Conservation (phyloP, 371 early-diverging fungal species). For the Apophysomyces elegans region DNA sequence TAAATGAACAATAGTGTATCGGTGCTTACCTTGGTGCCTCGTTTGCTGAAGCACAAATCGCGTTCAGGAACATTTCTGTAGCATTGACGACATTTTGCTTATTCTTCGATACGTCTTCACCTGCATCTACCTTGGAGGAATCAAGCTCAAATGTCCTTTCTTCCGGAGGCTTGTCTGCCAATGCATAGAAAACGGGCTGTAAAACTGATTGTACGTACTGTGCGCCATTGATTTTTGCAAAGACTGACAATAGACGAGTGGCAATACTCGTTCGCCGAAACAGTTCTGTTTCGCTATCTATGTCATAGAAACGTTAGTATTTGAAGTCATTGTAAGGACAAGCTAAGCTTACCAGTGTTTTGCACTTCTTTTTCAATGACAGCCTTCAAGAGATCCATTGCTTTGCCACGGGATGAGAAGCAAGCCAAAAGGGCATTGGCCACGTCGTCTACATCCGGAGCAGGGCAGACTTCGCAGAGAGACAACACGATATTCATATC, state of each 20-base stretch:
- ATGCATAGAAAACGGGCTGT: conserved; percentile 67
- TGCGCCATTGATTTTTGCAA: conserved; percentile 75
- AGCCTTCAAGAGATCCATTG: conserved; percentile 71
- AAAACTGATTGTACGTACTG: conserved; percentile 81
- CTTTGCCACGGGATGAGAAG: conserved; percentile 74
- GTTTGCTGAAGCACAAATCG: conserved; percentile 71
- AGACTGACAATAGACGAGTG: conserved; percentile 82
- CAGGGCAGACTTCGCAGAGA: conserved; percentile 81
- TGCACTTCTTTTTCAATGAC: conserved; percentile 81
- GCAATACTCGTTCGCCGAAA: conserved; percentile 92
- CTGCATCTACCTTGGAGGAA: conserved; percentile 69
- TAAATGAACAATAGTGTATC: not conserved
- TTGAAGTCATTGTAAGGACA: not conserved
- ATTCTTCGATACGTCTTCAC: conserved; percentile 68
- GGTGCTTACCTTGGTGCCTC: conserved; percentile 60
- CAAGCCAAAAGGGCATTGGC: conserved; percentile 72
- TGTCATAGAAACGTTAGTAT: too few species aligned
- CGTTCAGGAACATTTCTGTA: conserved; percentile 76
- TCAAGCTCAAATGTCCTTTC: conserved; percentile 75
- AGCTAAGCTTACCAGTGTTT: conserved; percentile 58
- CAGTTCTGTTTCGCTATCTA: conserved; percentile 78
- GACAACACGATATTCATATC: conserved; percentile 75
- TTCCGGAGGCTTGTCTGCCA: conserved; percentile 47
- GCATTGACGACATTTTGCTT: conserved; percentile 74
- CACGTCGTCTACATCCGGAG: conserved; percentile 83